Percentiles rank a stretch among this genome's conserved stretches.
Evolutionary conservation across 495 filamentous ascomycete species (phyloP).

Genomic region (Penicillium maclennaniae): DNA sequence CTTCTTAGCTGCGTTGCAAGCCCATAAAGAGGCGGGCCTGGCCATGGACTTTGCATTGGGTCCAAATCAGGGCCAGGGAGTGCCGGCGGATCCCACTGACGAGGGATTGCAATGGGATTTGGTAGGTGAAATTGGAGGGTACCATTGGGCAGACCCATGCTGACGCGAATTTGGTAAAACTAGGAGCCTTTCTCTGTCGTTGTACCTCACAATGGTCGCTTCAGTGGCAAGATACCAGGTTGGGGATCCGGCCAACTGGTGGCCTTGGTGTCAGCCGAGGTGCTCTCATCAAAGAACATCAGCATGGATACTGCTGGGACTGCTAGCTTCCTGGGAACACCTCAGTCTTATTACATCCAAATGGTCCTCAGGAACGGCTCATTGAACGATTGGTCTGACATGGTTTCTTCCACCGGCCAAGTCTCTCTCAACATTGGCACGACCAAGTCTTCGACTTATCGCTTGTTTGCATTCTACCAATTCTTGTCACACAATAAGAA

Average conservation of each 20-base stretch:
- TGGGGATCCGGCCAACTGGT: conserved; percentile 38
- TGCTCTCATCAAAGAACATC: conserved; percentile 16
- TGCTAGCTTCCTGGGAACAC: neutral
- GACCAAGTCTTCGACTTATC: conserved; percentile 7
- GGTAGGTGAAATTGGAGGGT: conserved; percentile 15
- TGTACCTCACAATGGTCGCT: conserved; percentile 22
- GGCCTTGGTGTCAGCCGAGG: conserved; percentile 26
- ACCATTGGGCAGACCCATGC: neutral
- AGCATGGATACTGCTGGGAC: conserved; percentile 2
- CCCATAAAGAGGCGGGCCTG: conserved; percentile 35
- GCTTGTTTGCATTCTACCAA: conserved; percentile 39
- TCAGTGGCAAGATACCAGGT: conserved; percentile 31
- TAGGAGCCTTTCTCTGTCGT: conserved; percentile 21
- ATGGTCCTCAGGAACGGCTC: conserved; percentile 14
- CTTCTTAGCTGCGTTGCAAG: conserved; percentile 33
- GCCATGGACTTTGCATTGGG: conserved; percentile 48
- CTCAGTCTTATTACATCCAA: conserved; percentile 7
- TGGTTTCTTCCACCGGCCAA: conserved; percentile 17
- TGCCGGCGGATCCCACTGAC: conserved; percentile 34
- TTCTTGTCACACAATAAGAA: conserved; percentile 26
- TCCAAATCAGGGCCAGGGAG: conserved; percentile 46
- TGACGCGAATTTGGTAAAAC: neutral
- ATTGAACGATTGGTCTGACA: conserved; percentile 11
- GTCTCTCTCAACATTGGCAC: conserved; percentile 8
- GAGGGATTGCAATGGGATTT: conserved; percentile 38